Evolutionary conservation across 345 rosid genomes (phyloP).

Genomic region (Citrus hindsii): DNA sequence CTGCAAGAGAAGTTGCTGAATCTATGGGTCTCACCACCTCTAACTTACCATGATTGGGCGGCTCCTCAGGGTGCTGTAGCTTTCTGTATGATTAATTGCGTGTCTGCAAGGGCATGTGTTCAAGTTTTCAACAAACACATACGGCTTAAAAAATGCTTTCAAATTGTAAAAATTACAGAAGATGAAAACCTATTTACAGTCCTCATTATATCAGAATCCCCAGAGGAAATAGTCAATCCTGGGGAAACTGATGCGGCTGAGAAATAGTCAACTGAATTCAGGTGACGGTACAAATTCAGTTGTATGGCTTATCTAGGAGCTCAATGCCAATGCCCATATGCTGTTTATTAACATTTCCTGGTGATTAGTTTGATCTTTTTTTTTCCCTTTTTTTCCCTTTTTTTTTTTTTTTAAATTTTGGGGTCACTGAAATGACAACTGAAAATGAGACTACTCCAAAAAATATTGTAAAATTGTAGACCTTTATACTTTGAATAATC

Average conservation of each 20-base stretch:
- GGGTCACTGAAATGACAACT: not conserved
- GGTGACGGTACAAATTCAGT: not conserved
- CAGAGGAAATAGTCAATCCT: not conserved
- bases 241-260: slow-evolving; percentile 1
- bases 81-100: not conserved
- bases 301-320: not conserved
- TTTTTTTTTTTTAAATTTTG: not conserved
- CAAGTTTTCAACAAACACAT: slow-evolving; percentile 4
- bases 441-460: not conserved
- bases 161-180: not conserved
- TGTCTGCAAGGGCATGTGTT: slow-evolving; percentile 5
- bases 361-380: not conserved
- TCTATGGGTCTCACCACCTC: slow-evolving; percentile 67
- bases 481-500: not conserved
- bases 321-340: slow-evolving; percentile 1
- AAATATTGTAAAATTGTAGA: slow-evolving; percentile 6
- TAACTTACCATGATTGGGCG: slow-evolving; percentile 38
- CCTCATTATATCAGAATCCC: not conserved
- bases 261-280: slow-evolving; percentile 3
- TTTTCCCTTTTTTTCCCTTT: too few species aligned
- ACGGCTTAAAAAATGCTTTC: not conserved
- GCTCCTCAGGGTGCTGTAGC: not conserved
- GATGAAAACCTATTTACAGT: not conserved
- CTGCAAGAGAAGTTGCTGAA: slow-evolving; percentile 69
- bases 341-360: not conserved